phyloP scores from a whole-genome alignment of 495 filamentous ascomycete species.

The Aspergillus incahuasiensis region DNA sequence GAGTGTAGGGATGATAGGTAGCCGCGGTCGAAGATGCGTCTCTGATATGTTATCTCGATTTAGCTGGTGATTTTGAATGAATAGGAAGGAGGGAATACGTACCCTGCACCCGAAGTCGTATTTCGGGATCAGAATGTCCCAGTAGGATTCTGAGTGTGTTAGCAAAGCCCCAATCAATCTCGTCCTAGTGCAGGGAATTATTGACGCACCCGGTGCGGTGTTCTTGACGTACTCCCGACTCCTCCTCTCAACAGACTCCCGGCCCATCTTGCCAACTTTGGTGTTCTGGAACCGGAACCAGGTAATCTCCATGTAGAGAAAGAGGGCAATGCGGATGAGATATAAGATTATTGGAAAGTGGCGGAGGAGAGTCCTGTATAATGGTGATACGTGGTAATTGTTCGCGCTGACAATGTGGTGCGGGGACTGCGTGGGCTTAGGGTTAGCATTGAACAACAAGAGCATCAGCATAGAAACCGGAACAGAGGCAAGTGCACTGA shows the following conservation, averaged over 20 bases:
- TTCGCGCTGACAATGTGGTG: constrained; percentile 30
- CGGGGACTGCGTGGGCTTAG: constrained; percentile 25
- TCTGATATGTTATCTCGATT: background rate
- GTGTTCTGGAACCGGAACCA: constrained; percentile 14
- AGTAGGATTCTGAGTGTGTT: background rate
- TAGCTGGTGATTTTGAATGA: background rate
- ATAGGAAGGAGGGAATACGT: background rate
- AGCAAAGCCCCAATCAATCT: too few relatives aligned
- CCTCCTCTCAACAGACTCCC: constrained; percentile 1
- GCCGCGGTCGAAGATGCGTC: constrained; percentile 8
- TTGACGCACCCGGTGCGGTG: background rate
- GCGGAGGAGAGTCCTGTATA: constrained; percentile 5
- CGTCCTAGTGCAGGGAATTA: too few relatives aligned
- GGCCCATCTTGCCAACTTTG: constrained; percentile 2
- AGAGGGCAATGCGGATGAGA: constrained; percentile 2
- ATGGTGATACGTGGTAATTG: constrained; percentile 3
- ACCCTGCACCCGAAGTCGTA: constrained; percentile 11
- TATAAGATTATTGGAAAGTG: background rate
- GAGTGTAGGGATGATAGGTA: constrained; percentile 5
- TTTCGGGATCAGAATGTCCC: constrained; percentile 1
- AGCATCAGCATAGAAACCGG: too few relatives aligned
- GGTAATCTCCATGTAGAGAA: constrained; percentile 14
- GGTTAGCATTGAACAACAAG: too few relatives aligned
- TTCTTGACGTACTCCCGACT: background rate
- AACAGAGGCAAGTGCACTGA: background rate